A percentile compares a stretch with the other conserved stretches of the same genome.
Evolutionary conservation across 148 eudicot species (phyloP).

Genomic region (Selenicereus undatus): DNA sequence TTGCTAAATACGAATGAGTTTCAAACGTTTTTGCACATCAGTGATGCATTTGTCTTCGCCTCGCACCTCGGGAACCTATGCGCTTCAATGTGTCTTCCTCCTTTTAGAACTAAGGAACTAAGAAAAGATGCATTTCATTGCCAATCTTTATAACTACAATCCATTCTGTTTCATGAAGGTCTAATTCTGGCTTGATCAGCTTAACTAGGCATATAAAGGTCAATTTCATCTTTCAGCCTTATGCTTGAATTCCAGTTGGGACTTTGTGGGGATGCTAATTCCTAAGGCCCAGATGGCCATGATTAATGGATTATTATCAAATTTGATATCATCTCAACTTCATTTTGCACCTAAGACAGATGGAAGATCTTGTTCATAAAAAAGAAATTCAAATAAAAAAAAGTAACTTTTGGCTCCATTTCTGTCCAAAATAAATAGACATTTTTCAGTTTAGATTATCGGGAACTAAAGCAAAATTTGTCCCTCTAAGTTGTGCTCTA

Average conservation of each 20-base stretch:
- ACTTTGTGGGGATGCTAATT: background rate
- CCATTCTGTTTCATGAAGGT: background rate
- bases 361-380: background rate
- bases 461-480: too few species aligned
- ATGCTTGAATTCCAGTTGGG: background rate
- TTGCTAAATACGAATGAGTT: too few species aligned
- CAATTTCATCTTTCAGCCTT: background rate
- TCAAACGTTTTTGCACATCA: too few species aligned
- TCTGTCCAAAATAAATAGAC: too few species aligned
- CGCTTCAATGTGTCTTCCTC: too few species aligned
- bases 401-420: too few species aligned
- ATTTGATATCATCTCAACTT: background rate
- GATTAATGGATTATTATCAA: background rate
- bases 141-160: background rate
- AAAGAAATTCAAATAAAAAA: background rate
- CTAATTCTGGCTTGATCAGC: background rate
- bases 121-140: background rate
- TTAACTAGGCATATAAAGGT: background rate
- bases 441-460: too few species aligned
- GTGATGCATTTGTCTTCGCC: too few species aligned
- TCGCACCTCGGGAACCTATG: too few species aligned
- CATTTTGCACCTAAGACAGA: background rate
- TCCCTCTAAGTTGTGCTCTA: too few species aligned
- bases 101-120: background rate
- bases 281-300: background rate